Evolutionary conservation across 2,329 filamentous ascomycete genomes (phyloP).

Genomic region (Alternaria metachromatica): DNA sequence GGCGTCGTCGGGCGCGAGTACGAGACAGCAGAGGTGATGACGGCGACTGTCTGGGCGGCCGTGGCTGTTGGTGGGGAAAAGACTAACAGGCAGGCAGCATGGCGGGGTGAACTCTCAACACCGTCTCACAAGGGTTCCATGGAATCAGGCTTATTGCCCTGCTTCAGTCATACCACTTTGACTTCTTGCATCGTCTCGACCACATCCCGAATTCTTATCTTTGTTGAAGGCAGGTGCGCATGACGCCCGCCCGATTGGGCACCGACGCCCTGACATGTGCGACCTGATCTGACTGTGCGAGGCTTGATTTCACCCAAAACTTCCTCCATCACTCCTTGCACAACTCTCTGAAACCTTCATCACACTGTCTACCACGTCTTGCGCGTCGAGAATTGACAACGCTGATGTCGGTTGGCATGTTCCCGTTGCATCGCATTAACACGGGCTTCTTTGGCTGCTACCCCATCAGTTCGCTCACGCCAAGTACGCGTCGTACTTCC

Average conservation of each 20-base stretch:
- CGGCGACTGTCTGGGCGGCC: slow-evolving; percentile 10
- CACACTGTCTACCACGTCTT: background rate
- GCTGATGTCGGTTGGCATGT: background rate
- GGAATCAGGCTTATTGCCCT: background rate
- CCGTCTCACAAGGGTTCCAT: background rate
- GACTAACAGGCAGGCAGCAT: slow-evolving; percentile 13
- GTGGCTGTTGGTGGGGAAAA: slow-evolving; percentile 16
- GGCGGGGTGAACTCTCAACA: slow-evolving; percentile 7
- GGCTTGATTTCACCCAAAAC: slow-evolving; percentile 8
- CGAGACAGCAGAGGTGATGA: slow-evolving; percentile 16
- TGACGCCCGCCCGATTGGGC: slow-evolving; percentile 26
- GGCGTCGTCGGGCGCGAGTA: slow-evolving; percentile 2
- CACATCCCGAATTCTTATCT: slow-evolving; percentile 10
- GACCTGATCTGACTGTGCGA: slow-evolving; percentile 23
- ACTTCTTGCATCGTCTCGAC: background rate
- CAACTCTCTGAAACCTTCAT: slow-evolving; percentile 27
- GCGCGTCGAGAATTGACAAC: background rate
- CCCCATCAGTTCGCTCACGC: background rate
- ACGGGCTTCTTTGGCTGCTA: background rate
- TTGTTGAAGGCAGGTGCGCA: slow-evolving; percentile 22
- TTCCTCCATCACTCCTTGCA: slow-evolving; percentile 15
- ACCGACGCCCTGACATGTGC: slow-evolving; percentile 22
- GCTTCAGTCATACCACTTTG: background rate
- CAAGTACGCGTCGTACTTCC: background rate
- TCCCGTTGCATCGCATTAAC: background rate